A percentile compares a stretch with the other conserved stretches of the same genome.
Conservation (phyloP, 2,329 filamentous ascomycete genomes). For the Botrytis tulipae region DNA sequence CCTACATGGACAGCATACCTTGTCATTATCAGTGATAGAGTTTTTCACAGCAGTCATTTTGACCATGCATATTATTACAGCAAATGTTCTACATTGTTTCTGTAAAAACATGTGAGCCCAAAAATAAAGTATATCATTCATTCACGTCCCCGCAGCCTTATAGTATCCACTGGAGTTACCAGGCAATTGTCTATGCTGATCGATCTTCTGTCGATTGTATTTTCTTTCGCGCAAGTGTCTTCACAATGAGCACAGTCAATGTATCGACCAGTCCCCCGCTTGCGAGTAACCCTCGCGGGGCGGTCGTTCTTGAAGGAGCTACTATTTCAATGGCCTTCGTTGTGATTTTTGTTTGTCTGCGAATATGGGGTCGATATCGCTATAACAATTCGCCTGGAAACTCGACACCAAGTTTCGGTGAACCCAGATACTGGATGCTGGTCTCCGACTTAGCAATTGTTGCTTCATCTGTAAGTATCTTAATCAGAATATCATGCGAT, state of each 20-base stretch:
- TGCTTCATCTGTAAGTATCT: constrained; percentile 20
- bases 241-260: constrained; percentile 7
- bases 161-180: not conserved
- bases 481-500: not conserved
- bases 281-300: constrained; percentile 19
- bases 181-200: not conserved
- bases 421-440: constrained; percentile 20
- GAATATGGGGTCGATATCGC: constrained; percentile 24
- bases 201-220: not conserved
- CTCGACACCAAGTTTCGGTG: constrained; percentile 15
- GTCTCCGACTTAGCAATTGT: constrained; percentile 21
- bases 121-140: not conserved
- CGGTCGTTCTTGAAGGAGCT: constrained; percentile 10
- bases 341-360: constrained; percentile 20
- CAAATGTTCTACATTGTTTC: not conserved
- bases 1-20: not conserved
- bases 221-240: not conserved
- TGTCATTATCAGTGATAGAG: not conserved
- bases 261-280: constrained; percentile 17
- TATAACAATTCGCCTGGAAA: constrained; percentile 9
- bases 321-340: constrained; percentile 15
- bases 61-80: not conserved
- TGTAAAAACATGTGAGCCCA: not conserved
- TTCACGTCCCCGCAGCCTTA: not conserved
- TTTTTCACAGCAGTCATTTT: not conserved